Conservation (phyloP, 192 early-diverging fungal species). For the Linnemannia exigua region DNA sequence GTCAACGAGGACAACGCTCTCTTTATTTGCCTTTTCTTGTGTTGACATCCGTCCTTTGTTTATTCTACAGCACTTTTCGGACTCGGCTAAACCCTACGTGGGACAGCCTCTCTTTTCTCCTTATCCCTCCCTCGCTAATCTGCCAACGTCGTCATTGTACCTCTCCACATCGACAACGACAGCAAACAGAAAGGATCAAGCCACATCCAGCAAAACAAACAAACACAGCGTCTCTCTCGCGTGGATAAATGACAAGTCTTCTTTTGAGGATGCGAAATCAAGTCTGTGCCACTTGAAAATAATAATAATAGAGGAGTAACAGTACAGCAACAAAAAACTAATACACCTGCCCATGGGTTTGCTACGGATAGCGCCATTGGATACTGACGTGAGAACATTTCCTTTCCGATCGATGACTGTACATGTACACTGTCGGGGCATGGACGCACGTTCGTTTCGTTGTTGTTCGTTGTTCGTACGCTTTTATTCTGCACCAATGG, state of each 20-base stretch:
- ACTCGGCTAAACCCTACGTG: constrained; percentile 5
- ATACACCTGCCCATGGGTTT: not conserved
- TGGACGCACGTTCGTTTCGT: not conserved
- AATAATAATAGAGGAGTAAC: not conserved
- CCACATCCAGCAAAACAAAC: too few relatives aligned
- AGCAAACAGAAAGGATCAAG: too few relatives aligned
- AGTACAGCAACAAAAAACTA: not conserved
- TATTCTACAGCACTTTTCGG: too few relatives aligned
- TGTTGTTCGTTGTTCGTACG: not conserved
- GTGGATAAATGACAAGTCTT: too few relatives aligned
- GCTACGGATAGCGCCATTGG: not conserved
- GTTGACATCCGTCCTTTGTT: not conserved
- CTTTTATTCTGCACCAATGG: not conserved
- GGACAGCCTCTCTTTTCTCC: not conserved
- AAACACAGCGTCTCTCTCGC: too few relatives aligned
- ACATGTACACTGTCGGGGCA: too few relatives aligned
- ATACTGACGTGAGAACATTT: constrained; percentile 1
- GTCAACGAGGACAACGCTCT: not conserved
- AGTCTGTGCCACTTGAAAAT: too few relatives aligned
- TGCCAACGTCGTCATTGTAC: not conserved
- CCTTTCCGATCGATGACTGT: not conserved
- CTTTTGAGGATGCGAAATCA: too few relatives aligned
- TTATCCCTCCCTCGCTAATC: not conserved
- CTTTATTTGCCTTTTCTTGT: not conserved
- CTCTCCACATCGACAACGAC: too few relatives aligned